phyloP scores from a whole-genome alignment of 2,329 filamentous ascomycete genomes.

The Aspergillus uvarum region DNA sequence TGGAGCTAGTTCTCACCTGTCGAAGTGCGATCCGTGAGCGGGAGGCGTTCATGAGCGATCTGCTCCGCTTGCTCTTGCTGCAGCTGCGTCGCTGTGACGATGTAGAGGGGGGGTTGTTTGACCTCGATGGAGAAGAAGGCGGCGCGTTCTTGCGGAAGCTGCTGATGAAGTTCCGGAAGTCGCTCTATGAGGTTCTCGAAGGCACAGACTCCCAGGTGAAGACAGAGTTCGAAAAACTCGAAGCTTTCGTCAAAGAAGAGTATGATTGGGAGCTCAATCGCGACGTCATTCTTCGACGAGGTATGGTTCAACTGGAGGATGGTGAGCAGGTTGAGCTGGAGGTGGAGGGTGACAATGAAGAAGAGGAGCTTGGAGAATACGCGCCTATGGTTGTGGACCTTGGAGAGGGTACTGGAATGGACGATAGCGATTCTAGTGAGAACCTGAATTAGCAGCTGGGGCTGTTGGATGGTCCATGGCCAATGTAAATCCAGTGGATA shows the following conservation, averaged over 20 bases:
- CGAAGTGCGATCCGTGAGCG: slow-evolving; percentile 50
- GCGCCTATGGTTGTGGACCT: slow-evolving; percentile 61
- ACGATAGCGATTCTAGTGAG: slow-evolving; percentile 1
- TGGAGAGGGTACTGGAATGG: slow-evolving; percentile 18
- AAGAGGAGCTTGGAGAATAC: slow-evolving; percentile 65
- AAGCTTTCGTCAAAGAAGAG: slow-evolving; percentile 54
- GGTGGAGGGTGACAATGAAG: slow-evolving; percentile 59
- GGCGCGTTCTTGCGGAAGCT: slow-evolving; percentile 54
- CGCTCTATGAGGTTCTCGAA: slow-evolving; percentile 49
- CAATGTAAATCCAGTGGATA: no score
- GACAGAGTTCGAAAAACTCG: slow-evolving; percentile 55
- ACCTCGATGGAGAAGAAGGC: slow-evolving; percentile 54
- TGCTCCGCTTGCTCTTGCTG: slow-evolving; percentile 50
- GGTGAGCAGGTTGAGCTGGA: slow-evolving; percentile 64
- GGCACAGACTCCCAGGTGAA: slow-evolving; percentile 44
- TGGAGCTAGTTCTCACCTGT: slow-evolving; percentile 59
- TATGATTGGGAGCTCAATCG: slow-evolving; percentile 59
- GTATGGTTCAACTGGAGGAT: slow-evolving; percentile 62
- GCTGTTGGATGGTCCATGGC: neutral
- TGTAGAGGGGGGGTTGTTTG: slow-evolving; percentile 62
- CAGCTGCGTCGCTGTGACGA: slow-evolving; percentile 59
- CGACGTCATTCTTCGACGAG: slow-evolving; percentile 54
- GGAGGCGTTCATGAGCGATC: slow-evolving; percentile 53
- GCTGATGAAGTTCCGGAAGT: slow-evolving; percentile 53
- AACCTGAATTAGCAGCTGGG: neutral